Conservation (phyloP, 805 yeast species). For the Hanseniaspora hatyaiensis region DNA sequence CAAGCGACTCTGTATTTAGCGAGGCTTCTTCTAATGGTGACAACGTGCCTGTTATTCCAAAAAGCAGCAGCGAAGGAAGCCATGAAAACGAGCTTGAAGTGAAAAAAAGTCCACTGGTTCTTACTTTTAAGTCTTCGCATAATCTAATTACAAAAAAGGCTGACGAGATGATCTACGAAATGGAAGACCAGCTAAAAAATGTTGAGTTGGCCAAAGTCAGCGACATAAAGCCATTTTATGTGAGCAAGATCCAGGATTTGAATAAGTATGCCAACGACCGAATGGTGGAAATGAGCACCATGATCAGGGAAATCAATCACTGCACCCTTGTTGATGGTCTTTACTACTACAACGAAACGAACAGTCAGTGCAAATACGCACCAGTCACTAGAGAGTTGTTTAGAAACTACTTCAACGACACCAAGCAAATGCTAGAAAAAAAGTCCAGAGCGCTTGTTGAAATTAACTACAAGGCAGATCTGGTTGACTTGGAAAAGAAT, state of each 20-base stretch:
- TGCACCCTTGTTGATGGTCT: neutral
- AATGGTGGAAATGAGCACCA: slow-evolving; percentile 11
- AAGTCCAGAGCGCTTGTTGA: slow-evolving; percentile 25
- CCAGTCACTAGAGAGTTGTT: slow-evolving; percentile 12
- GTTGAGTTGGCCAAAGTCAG: neutral
- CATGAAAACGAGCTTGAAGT: no score
- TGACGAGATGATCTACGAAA: neutral
- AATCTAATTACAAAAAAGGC: neutral
- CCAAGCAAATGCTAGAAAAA: neutral
- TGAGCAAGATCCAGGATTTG: slow-evolving; percentile 4
- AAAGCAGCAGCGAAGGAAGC: neutral
- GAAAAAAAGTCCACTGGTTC: neutral
- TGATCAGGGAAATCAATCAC: slow-evolving; percentile 8
- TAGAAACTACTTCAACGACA: slow-evolving; percentile 8
- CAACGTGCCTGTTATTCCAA: neutral
- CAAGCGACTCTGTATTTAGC: no score
- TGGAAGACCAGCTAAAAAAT: neutral
- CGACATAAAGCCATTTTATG: slow-evolving; percentile 6
- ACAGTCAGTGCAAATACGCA: slow-evolving; percentile 11
- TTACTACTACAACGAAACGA: slow-evolving; percentile 4
- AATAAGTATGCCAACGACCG: slow-evolving; percentile 12
- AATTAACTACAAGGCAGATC: slow-evolving; percentile 25
- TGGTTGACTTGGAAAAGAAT: slow-evolving; percentile 29
- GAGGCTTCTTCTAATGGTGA: neutral
- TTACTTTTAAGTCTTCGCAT: slow-evolving; percentile 4